Evolutionary conservation across 2,329 filamentous ascomycete genomes (phyloP).

Genomic region (Colletotrichum incanum): DNA sequence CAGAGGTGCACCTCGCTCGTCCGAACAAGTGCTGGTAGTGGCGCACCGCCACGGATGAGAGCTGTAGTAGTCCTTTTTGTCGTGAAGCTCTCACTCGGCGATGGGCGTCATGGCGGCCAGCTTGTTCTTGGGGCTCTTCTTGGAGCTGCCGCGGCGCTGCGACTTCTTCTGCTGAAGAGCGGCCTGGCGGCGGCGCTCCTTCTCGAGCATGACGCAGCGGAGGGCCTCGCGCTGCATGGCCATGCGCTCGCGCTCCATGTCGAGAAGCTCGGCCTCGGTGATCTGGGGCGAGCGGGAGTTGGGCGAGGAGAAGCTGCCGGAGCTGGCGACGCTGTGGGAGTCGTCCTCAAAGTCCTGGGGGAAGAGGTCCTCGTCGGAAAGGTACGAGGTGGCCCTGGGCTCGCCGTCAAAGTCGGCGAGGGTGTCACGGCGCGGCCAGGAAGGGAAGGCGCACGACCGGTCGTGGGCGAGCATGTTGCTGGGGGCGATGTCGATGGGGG

Average conservation of each 20-base stretch:
- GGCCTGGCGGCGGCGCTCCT: conserved; percentile 67
- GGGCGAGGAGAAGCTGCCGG: conserved; percentile 62
- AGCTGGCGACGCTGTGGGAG: conserved; percentile 61
- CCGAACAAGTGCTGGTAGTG: conserved; percentile 21
- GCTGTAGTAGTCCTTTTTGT: conserved; percentile 1
- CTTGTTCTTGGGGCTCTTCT: conserved; percentile 67
- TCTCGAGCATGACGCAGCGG: conserved; percentile 66
- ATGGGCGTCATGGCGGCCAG: conserved; percentile 69
- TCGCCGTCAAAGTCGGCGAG: conserved; percentile 61
- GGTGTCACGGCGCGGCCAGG: conserved; percentile 71
- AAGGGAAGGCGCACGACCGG: conserved; percentile 69
- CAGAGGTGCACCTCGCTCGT: conserved; percentile 12
- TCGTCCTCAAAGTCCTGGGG: conserved; percentile 68
- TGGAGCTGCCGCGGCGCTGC: conserved; percentile 57
- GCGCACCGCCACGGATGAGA: neutral
- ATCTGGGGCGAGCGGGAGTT: conserved; percentile 56
- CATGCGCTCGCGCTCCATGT: conserved; percentile 66
- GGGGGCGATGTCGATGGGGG: conserved; percentile 63
- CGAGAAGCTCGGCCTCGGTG: conserved; percentile 64
- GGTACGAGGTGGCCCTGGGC: conserved; percentile 66
- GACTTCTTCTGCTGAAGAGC: conserved; percentile 52
- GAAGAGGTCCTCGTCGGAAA: conserved; percentile 77
- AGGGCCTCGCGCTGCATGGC: conserved; percentile 68
- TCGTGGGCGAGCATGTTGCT: conserved; percentile 59
- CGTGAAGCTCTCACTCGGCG: conserved; percentile 56